phyloP scores from a whole-genome alignment of 1,284 basidiomycete genomes.

The Xanthoconium separans region DNA sequence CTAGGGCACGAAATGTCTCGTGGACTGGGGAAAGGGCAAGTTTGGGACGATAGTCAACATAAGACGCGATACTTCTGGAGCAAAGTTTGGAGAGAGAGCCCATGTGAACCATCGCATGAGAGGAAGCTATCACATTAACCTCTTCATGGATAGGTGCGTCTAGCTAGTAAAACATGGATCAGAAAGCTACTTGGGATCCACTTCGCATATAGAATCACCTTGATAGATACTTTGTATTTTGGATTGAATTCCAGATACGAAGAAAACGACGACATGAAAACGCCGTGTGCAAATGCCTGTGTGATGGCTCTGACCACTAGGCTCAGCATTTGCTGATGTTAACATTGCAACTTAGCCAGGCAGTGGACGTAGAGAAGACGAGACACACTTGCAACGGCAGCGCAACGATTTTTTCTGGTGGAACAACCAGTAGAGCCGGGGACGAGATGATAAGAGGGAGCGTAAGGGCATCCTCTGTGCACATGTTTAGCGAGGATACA shows the following conservation, averaged over 20 bases:
- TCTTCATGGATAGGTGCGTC: constrained; percentile 34
- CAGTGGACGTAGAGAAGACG: background rate
- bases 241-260: constrained; percentile 30
- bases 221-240: constrained; percentile 35
- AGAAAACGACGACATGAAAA: constrained; percentile 43
- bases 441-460: constrained; percentile 51
- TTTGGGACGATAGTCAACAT: constrained; percentile 46
- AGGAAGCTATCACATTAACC: constrained; percentile 40
- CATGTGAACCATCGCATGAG: constrained; percentile 48
- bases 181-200: background rate
- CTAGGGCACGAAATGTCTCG: constrained; percentile 42
- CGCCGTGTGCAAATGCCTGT: constrained; percentile 51
- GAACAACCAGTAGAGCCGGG: constrained; percentile 54
- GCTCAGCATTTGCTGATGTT: constrained; percentile 36
- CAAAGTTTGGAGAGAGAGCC: constrained; percentile 52
- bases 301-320: constrained; percentile 50
- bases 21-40: constrained; percentile 47
- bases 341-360: constrained; percentile 13
- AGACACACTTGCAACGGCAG: constrained; percentile 51
- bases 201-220: constrained; percentile 25
- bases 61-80: constrained; percentile 45
- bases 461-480: constrained; percentile 33
- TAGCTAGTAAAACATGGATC: constrained; percentile 6
- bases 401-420: constrained; percentile 51
- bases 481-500: constrained; percentile 10